Conservation (phyloP, 352 stramenopile species). For the Stephanocyclus meneghinianus region DNA sequence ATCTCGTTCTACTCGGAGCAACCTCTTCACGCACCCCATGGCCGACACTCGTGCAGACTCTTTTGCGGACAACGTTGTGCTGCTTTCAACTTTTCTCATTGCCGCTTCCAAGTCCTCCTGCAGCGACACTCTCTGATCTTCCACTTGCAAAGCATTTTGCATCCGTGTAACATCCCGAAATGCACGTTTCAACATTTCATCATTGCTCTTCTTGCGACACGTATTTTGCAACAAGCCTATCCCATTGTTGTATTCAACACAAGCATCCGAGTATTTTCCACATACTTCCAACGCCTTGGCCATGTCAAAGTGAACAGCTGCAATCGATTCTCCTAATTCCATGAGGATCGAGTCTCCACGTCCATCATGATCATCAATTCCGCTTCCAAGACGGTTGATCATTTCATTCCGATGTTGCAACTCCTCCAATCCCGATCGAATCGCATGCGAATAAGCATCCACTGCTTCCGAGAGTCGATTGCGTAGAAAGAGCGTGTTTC, state of each 20-base stretch:
- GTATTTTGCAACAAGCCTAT: slow-evolving; percentile 29
- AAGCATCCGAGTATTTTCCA: slow-evolving; percentile 39
- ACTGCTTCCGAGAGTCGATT: slow-evolving; percentile 52
- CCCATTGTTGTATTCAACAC: slow-evolving; percentile 35
- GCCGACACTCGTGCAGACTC: slow-evolving; percentile 22
- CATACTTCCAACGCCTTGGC: slow-evolving; percentile 39
- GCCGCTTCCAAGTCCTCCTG: slow-evolving; percentile 8
- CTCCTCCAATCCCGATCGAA: slow-evolving; percentile 39
- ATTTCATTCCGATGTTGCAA: slow-evolving; percentile 32
- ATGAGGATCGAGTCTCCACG: neutral
- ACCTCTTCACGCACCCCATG: slow-evolving; percentile 25
- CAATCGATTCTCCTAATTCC: slow-evolving; percentile 17
- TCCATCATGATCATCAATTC: neutral
- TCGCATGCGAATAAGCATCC: slow-evolving; percentile 39
- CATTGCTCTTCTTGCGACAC: slow-evolving; percentile 16
- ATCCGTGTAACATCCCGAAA: slow-evolving; percentile 33
- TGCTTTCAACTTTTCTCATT: slow-evolving; percentile 13
- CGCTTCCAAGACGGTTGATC: slow-evolving; percentile 4
- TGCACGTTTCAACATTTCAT: slow-evolving; percentile 17
- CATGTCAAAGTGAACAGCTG: slow-evolving; percentile 43
- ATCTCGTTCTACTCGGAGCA: slow-evolving; percentile 34
- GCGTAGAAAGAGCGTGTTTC: slow-evolving; percentile 20
- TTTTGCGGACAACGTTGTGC: slow-evolving; percentile 11
- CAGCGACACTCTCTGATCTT: slow-evolving; percentile 14
- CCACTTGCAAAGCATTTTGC: slow-evolving; percentile 22